phyloP scores from a whole-genome alignment of 176 grass and related monocot genomes.

The Aegilops bicornis region DNA sequence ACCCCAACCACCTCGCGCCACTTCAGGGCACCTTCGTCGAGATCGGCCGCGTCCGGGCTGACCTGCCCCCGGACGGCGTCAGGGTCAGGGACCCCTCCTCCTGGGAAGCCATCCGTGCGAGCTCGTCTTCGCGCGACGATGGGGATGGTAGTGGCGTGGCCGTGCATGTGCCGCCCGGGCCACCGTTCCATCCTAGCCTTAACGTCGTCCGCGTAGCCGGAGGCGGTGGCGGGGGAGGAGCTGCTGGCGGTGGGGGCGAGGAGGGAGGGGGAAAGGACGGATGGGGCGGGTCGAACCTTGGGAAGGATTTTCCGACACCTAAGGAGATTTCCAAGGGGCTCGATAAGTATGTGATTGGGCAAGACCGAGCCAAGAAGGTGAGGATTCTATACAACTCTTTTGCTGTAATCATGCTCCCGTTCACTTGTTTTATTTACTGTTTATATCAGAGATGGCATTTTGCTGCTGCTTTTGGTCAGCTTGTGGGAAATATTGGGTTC shows the following conservation, averaged over 20 bases:
- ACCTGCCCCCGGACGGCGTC: slow-evolving; percentile 17
- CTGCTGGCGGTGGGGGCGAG: slow-evolving; percentile 24
- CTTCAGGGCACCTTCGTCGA: slow-evolving; percentile 96
- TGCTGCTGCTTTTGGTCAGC: neutral
- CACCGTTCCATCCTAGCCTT: slow-evolving; percentile 83
- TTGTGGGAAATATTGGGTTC: neutral
- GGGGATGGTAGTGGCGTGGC: slow-evolving; percentile 60
- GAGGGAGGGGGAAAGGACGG: slow-evolving; percentile 72
- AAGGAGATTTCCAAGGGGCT: slow-evolving; percentile 95
- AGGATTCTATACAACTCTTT: slow-evolving; percentile 12
- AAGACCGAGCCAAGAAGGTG: slow-evolving; percentile 95
- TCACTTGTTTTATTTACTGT: neutral
- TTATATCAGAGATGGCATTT: slow-evolving; percentile 4
- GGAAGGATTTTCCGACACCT: slow-evolving; percentile 90
- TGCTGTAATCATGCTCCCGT: neutral
- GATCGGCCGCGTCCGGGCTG: slow-evolving; percentile 77
- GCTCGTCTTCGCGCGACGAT: slow-evolving; percentile 57
- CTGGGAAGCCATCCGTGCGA: slow-evolving; percentile 47
- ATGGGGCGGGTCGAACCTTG: slow-evolving; percentile 88
- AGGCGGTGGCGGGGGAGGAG: slow-evolving; percentile 58
- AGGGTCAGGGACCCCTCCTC: slow-evolving; percentile 50
- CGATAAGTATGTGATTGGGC: slow-evolving; percentile 97
- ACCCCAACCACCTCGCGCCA: slow-evolving; percentile 65
- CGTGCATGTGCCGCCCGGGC: slow-evolving; percentile 81
- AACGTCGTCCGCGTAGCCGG: slow-evolving; percentile 80